Evolutionary conservation across 306 rosid genomes (phyloP).

Genomic region (Cicer chorassanicum): DNA sequence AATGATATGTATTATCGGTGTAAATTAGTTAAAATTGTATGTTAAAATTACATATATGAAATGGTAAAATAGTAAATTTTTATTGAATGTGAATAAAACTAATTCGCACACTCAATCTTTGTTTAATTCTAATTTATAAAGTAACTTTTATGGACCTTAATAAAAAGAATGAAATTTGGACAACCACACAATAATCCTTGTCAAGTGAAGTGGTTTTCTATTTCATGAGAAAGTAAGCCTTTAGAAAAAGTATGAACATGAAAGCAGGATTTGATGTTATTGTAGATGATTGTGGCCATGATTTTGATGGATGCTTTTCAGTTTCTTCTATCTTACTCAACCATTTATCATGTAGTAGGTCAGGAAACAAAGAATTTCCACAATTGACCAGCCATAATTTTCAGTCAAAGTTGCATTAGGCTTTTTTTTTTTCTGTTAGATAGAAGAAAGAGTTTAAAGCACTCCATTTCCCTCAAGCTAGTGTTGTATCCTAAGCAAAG

Average conservation of each 20-base stretch:
- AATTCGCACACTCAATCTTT: too few species aligned
- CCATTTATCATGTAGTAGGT: not conserved
- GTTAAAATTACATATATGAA: too few species aligned
- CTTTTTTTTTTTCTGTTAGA: not conserved
- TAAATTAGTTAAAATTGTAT: too few species aligned
- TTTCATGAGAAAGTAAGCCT: slow-evolving; percentile 36
- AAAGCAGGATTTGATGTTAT: not conserved
- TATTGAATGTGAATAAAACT: too few species aligned
- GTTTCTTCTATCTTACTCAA: slow-evolving; percentile 37
- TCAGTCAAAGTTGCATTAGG: not conserved
- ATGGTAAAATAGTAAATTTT: too few species aligned
- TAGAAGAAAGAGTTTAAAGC: not conserved
- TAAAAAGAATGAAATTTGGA: not conserved
- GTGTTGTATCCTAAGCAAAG: not conserved
- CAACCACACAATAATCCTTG: slow-evolving; percentile 1
- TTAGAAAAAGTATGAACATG: slow-evolving; percentile 29
- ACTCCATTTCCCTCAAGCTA: too few species aligned
- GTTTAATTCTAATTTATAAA: not conserved
- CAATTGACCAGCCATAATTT: not conserved
- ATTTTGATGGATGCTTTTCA: slow-evolving; percentile 40
- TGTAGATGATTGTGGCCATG: not conserved
- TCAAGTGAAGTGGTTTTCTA: slow-evolving; percentile 21
- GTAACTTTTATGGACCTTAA: not conserved
- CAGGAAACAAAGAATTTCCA: not conserved
- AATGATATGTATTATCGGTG: too few species aligned